A percentile compares a stretch with the other conserved stretches of the same genome.
These are phyloP conservation scores for Scheffersomyces lignosus DNA, from an alignment of 805 yeast species.

Conservation along the genomic window DNA sequence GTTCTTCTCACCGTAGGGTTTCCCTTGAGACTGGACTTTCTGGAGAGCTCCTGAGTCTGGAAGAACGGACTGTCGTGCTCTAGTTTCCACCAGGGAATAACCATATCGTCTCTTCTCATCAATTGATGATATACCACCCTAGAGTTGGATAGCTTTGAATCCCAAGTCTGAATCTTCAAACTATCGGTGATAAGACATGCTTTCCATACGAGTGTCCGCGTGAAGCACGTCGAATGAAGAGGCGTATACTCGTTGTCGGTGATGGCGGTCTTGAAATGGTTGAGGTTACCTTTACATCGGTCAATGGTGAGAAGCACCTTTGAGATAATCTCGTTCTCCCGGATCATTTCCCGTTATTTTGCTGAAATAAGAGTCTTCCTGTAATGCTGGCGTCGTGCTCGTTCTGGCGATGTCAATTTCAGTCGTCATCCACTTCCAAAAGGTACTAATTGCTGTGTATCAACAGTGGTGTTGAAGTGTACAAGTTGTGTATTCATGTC, in stretches of 20 bases:
- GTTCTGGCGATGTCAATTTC: too few species aligned
- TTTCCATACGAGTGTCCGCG: constrained; percentile 41
- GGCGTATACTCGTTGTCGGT: constrained; percentile 29
- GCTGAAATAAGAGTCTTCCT: too few species aligned
- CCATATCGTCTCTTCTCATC: constrained; percentile 26
- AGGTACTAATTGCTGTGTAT: too few species aligned
- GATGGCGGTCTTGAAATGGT: constrained; percentile 25
- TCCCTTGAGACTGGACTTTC: not conserved
- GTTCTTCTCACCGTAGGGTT: not conserved
- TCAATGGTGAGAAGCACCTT: constrained; percentile 36
- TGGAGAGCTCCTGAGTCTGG: constrained; percentile 5
- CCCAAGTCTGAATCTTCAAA: constrained; percentile 36
- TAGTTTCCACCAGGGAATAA: constrained; percentile 38
- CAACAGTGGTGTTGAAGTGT: too few species aligned
- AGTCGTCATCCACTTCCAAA: too few species aligned
- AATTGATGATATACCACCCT: constrained; percentile 38
- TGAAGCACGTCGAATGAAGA: constrained; percentile 17
- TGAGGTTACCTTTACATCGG: constrained; percentile 32
- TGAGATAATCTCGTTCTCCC: constrained; percentile 37
- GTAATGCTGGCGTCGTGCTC: too few species aligned
- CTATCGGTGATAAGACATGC: constrained; percentile 35
- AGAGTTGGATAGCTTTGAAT: constrained; percentile 23
- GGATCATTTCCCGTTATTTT: constrained; percentile 13
- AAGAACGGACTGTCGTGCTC: constrained; percentile 30
- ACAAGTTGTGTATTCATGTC: too few species aligned